Evolutionary conservation across 2,329 filamentous ascomycete genomes (phyloP), one percentile per base, ranked within the genome.

Genomic region (Calonectria hawksworthii): DNA sequence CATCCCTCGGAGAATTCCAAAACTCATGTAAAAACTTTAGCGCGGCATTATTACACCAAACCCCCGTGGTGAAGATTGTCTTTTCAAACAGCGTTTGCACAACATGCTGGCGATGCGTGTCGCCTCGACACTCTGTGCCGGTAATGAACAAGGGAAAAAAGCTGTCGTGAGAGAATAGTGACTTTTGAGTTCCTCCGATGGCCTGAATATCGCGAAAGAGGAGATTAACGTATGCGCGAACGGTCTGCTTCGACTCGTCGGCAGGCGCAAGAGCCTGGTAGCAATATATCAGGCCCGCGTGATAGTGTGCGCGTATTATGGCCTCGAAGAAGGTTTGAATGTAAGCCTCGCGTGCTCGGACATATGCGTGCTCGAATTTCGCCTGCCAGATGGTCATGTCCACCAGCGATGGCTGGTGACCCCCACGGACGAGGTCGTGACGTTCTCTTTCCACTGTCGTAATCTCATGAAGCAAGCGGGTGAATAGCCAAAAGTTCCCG

Each of bases 201-300:
- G 44, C 51, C 47, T 56, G 69, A 2, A 72, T 52, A 7, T 74
- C 69, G 23, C 44, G 54, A 9, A 74, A 59, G 34, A 74, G 69
- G 6, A 28, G 26, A 26, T 72, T 56, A 14, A 74, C 51, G 5
- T 36, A 65, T 5, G 54, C 41, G 14, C 16, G 34, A 26, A 74
- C 56, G 0, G 52, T 18, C 13, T 54, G 16, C 28, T 68, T 18
- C 11, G 63, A 54, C 13, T 72, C 23, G 1, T 13, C 11, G 2
- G 28, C 18, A 1, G 64, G 23, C 0, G 71, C 70, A n/a, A 79
- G 75, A 7, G 77, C 73, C 41, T 79, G 77, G 28, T 77, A 78
- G 52, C 74, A 74, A 59, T 79, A 79, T 21, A 79, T 73, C 1
- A 79, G 70, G 11, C 68, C 76, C 14, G 78, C 74, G 47, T 76